Evolutionary conservation across 345 rosid genomes (phyloP), one percentile per base, ranked within the genome.

Genomic region (Syzygium jambos): DNA sequence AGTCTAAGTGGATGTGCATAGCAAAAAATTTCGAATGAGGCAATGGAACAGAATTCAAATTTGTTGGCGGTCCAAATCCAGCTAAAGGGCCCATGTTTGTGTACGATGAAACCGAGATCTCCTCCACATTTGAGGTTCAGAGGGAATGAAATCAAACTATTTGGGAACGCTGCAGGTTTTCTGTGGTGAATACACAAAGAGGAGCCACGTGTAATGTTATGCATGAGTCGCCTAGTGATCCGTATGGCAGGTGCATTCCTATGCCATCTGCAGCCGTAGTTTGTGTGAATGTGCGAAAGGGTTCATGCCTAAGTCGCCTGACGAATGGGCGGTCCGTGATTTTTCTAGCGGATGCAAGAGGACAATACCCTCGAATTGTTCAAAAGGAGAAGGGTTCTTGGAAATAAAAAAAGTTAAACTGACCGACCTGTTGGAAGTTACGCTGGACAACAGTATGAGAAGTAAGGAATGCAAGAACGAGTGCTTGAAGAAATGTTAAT

Each of bases 11-110:
- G 46, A 89, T 29, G 86, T 10, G 21, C 34, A 22, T 21, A n/a
- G 5, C 46, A 5, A 2, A 52, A 5, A 10, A 11, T 89, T 56
- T 27, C 53, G 93, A 2, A 82, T 80, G 2, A 94, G 94, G 30
- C 86, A 92, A 8, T 92, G 93, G 94, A 92, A 91, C 86, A 94
- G 94, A 25, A 29, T 65, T 8, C 68, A 87, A 87, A 61, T 92
- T 90, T 21, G 87, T 87, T 52, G 93, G 93, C 61, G 57, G 30
- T 53, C 2, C 91, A 52, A 88, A 22, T 43, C 86, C 29, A 78
- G 89, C 88, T 23, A 85, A 85, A 10, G 89, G 16, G n/a, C 88
- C 89, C 63, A 9, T 7, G 46, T 85, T 91, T 84, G 34, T 89
- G 12, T n/a, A 83, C 0, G 85, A 85, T 29, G 68, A 87, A 63